These are phyloP conservation scores for Mycena albidolilacea DNA, from an alignment of 768 basidiomycete genomes.

Conservation along the genomic window DNA sequence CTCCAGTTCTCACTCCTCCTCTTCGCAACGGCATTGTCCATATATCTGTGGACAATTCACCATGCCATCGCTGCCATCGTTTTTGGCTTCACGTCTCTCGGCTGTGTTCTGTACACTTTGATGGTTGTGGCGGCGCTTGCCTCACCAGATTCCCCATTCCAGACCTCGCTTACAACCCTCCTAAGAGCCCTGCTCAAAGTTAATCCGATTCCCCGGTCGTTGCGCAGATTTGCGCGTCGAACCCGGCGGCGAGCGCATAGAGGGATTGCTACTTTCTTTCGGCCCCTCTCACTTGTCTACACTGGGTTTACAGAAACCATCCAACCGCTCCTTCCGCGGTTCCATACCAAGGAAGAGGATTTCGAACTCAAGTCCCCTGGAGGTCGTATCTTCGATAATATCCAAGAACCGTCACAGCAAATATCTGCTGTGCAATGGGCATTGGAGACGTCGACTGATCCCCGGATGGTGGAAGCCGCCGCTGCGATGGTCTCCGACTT, in stretches of 20 bases:
- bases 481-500: not conserved
- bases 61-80: not conserved
- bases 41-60: constrained; percentile 14
- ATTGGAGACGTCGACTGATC: constrained; percentile 7
- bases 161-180: not conserved
- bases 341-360: not conserved
- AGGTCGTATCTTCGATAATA: not conserved
- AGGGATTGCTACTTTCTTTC: no score
- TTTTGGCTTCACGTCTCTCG: not conserved
- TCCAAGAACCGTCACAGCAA: not conserved
- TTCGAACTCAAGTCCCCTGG: not conserved
- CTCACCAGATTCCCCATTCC: constrained; percentile 11
- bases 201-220: not conserved
- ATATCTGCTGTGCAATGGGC: constrained; percentile 7
- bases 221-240: not conserved
- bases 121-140: not conserved
- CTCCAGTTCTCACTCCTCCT: constrained; percentile 1
- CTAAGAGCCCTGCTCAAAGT: not conserved
- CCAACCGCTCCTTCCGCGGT: not conserved
- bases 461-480: not conserved
- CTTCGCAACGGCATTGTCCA: not conserved
- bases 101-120: not conserved
- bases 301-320: not conserved
- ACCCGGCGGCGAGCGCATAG: no score
- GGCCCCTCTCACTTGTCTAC: not conserved